Evolutionary conservation across 164 flowering plant species (phyloP), one percentile per base, ranked within the genome.

Genomic region (Kalanchoe fedtschenkoi): DNA sequence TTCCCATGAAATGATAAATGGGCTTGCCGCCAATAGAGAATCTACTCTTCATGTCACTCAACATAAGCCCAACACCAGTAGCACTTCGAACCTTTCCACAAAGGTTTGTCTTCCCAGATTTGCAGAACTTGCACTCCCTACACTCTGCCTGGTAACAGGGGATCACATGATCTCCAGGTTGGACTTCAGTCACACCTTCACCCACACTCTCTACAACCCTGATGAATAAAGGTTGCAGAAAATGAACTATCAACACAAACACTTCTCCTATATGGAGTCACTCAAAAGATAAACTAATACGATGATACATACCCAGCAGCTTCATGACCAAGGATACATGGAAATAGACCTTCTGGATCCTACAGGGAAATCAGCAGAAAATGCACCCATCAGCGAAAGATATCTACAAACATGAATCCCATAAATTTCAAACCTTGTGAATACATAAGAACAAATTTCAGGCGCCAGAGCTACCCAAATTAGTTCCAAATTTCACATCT

Each of bases 301-400:
- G 8, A 37, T 15, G 21, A 10, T 21, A 72, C 81, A 35, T 80
- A 88, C 99, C 96, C 99, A 35, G 99, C 99, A 71, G 97, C 99
- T 71, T 93, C 99, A 66, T 90, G 99, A 67, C 99, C 99, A 66
- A 93, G 95, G 76, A 93, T 87, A 58, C 99, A 88, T 0, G 99
- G 97, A 76, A 93, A 90, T 64, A 93, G 85, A 64, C 96, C 97
- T 69, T 93, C 99, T 59, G 96, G 97, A 73, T 93, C 99, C 99
- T 93, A 80, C 66, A 73, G 26, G 29, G 22, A 64, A 58, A 62
- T 19, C 10, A 64, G n/a, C n/a, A n/a, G n/a, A n/a, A n/a, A n/a
- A n/a, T n/a, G n/a, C n/a, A n/a, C n/a, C n/a, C n/a, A n/a, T n/a
- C n/a, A n/a, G n/a, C n/a, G n/a, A n/a, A n/a, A n/a, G n/a, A n/a